Evolutionary conservation across 2,329 filamentous ascomycete species (phyloP).

Genomic region (Arthrobotrys sphaeroides): DNA sequence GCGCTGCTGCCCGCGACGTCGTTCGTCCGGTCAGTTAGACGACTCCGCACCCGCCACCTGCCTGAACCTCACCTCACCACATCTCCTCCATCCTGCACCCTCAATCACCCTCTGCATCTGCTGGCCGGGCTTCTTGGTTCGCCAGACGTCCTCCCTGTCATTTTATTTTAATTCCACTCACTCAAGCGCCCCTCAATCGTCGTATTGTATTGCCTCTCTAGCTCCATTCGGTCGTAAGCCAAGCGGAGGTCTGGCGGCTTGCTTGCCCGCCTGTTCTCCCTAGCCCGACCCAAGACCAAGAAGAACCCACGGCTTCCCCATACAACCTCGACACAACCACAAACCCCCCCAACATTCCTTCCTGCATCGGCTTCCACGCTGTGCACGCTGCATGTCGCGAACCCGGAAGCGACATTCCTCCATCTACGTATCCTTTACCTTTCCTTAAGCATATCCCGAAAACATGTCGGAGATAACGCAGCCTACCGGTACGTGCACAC

Average conservation of each 20-base stretch:
- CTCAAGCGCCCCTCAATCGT: slow-evolving; percentile 6
- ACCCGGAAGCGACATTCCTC: slow-evolving; percentile 34
- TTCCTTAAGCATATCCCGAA: slow-evolving; percentile 13
- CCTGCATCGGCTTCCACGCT: slow-evolving; percentile 1
- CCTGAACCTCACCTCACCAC: neutral
- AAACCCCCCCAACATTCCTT: slow-evolving; percentile 27
- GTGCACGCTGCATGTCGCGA: slow-evolving; percentile 49
- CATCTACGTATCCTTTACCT: slow-evolving; percentile 20
- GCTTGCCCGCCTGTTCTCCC: slow-evolving; percentile 7
- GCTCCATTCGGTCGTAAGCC: slow-evolving; percentile 25
- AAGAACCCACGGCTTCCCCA: slow-evolving; percentile 33
- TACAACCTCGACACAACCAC: slow-evolving; percentile 23
- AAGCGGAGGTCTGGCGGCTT: slow-evolving; percentile 46
- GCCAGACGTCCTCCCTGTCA: slow-evolving; percentile 8
- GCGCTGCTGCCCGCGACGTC: slow-evolving; percentile 1
- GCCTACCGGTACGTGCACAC: slow-evolving; percentile 33
- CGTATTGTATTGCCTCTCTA: slow-evolving; percentile 22
- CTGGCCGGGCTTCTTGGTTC: slow-evolving; percentile 1
- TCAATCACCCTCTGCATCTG: neutral
- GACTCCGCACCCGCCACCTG: slow-evolving; percentile 35
- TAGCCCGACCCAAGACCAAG: slow-evolving; percentile 13
- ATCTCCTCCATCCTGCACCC: neutral
- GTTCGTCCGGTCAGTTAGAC: neutral
- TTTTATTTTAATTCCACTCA: slow-evolving; percentile 24
- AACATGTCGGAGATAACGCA: slow-evolving; percentile 51